phyloP scores from a whole-genome alignment of 192 early-diverging fungal species.

The Allomyces macrogynus region DNA sequence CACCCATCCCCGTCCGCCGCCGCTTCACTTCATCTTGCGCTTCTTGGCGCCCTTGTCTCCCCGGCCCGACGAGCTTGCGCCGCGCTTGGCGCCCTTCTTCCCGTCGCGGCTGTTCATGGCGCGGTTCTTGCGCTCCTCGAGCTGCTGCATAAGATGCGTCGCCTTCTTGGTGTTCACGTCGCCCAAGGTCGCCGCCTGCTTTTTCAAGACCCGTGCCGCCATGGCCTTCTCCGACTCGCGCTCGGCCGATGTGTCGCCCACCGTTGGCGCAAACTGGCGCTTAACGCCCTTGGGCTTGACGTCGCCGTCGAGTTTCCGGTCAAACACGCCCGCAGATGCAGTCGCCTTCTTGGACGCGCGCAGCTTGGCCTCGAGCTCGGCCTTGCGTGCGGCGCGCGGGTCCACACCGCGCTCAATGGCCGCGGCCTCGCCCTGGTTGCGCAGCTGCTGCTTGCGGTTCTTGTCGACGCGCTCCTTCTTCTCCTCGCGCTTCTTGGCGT shows the following conservation, averaged over 20 bases:
- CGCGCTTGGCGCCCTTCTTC: too few species aligned
- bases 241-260: not conserved
- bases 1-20: too few species aligned
- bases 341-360: constrained; percentile 62
- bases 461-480: constrained; percentile 76
- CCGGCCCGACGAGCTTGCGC: too few species aligned
- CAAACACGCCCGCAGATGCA: constrained; percentile 82
- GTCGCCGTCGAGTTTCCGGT: constrained; percentile 58
- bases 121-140: not conserved
- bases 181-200: not conserved
- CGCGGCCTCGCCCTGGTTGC: constrained; percentile 66
- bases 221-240: not conserved
- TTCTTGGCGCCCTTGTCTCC: too few species aligned
- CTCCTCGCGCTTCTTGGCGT: constrained; percentile 48
- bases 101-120: not conserved
- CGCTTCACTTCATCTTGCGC: too few species aligned
- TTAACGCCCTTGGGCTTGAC: constrained; percentile 62
- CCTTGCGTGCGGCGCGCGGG: constrained; percentile 40
- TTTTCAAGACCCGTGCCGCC: not conserved
- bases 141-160: not conserved
- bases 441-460: constrained; percentile 65
- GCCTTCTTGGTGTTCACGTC: constrained; percentile 1
- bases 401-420: constrained; percentile 29
- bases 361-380: constrained; percentile 49
- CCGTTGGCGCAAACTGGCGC: constrained; percentile 10